Percentiles rank a stretch among this genome's conserved stretches.
Conservation (phyloP, 768 basidiomycete species). For the Suillus bovinus region DNA sequence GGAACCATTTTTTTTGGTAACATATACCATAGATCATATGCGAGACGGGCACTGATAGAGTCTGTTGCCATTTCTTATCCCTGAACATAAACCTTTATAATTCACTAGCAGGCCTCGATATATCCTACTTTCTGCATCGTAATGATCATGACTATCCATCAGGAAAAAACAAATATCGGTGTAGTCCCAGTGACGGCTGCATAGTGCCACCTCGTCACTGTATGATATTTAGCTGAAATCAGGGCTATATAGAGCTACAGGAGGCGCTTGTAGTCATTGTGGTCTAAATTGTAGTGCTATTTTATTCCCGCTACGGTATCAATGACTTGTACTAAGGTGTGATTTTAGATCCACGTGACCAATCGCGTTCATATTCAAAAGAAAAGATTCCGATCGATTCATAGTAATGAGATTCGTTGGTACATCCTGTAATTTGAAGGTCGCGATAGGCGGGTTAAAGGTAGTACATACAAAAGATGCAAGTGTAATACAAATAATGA, state of each 20-base stretch:
- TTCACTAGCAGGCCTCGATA: too few species aligned
- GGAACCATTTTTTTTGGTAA: background rate
- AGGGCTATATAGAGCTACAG: background rate
- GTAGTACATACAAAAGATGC: background rate
- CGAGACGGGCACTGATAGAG: background rate
- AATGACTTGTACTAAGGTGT: too few species aligned
- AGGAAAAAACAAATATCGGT: too few species aligned
- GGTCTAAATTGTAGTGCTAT: too few species aligned
- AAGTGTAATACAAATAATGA: too few species aligned
- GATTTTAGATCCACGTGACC: background rate
- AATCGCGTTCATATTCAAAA: background rate
- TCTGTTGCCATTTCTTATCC: background rate
- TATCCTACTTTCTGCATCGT: too few species aligned
- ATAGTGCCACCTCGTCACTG: too few species aligned
- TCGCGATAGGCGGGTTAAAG: too few species aligned
- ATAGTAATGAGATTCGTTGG: background rate
- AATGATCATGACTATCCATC: too few species aligned
- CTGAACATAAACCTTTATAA: too few species aligned
- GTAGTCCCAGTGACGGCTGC: too few species aligned
- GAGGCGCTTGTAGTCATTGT: background rate
- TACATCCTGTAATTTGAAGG: background rate
- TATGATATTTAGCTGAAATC: background rate
- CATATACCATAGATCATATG: background rate
- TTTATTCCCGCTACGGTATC: too few species aligned
- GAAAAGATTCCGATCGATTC: background rate